Base-by-base conservation (phyloP, 371 early-diverging fungal genomes). In the Rhizopus arrhizus region DNA sequence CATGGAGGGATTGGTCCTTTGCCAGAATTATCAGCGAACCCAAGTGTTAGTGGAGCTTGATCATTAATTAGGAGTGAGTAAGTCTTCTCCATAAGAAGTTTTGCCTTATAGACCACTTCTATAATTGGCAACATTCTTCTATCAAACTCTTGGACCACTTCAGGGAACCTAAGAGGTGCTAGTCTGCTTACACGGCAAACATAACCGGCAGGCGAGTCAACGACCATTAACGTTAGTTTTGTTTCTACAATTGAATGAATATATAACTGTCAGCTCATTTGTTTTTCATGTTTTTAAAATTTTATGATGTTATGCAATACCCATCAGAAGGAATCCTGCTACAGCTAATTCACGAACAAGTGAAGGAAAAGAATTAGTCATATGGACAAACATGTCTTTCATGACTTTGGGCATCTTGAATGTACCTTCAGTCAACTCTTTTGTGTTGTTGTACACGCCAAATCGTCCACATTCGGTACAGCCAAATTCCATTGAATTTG, bases 71-170 rank as follows among this genome's bases (percentile, higher is more conserved):
- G 36, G 36, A 36, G 10, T 10, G 36, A 10, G 10, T 36, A 36
- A 15, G 38, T 22, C 33, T 52, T 35, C 43, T 53, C 53, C 43
- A 51, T 59, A 4, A 29, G 5, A 42, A 58, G 40, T 49, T 48
- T n/a, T 38, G 58, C 41, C 38, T 36, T 58, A 41, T 58, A 58
- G 31, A 58, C 58, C 32, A 49, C 36, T 58, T 49, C 38, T 40
- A 58, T 58, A 9, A 58, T 49, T 10, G 50, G 40, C 40, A 58
- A 31, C 35, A 58, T 47, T 28, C 13, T 48, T 40, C 32, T 58
- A 35, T 36, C 40, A n/a, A 58, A 40, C 35, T 58, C 22, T 31
- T 38, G 35, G 32, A 48, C 16, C n/a, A 10, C 36, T 48, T 38
- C 31, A 13, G 58, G 58, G 38, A 58, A 58, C 31, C 40, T 40